Evolutionary conservation across 163 green algal species (phyloP).

Genomic region (Dunaliella salina): DNA sequence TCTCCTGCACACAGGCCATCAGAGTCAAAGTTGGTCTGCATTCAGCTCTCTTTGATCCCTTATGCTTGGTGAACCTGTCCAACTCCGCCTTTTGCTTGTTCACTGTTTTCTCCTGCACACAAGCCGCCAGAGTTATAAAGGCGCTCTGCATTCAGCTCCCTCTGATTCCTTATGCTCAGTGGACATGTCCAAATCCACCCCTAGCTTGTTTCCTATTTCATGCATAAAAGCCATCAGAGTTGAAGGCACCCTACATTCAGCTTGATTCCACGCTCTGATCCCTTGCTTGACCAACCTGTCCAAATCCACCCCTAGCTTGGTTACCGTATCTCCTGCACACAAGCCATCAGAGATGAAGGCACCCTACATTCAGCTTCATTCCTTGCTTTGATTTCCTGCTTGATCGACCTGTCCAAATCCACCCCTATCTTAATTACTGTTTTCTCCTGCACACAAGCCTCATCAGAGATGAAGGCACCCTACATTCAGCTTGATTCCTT

Average conservation of each 20-base stretch:
- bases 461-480: no score
- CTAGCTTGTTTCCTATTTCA: not conserved
- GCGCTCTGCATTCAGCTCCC: not conserved
- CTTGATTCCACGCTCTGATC: no score
- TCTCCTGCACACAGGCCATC: no score
- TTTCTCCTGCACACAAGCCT: not conserved
- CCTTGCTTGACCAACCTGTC: no score
- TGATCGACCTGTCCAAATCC: not conserved
- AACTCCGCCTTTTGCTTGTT: not conserved
- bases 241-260: no score
- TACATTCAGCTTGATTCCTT: no score
- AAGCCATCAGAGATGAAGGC: no score
- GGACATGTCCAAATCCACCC: not conserved
- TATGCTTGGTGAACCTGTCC: not conserved
- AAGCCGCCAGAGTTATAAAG: no score
- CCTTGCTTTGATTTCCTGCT: not conserved
- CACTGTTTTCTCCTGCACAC: not conserved
- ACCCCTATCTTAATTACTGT: not conserved
- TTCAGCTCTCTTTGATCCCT: not conserved
- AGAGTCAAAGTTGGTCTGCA: no score
- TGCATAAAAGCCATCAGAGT: not conserved
- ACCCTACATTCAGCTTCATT: no score
- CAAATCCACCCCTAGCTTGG: no score
- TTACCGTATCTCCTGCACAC: no score
- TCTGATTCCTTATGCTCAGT: not conserved